Percentiles rank a stretch among this genome's conserved stretches.
Conservation (phyloP, 2,329 filamentous ascomycete species). For the Raffaelea arxii region DNA sequence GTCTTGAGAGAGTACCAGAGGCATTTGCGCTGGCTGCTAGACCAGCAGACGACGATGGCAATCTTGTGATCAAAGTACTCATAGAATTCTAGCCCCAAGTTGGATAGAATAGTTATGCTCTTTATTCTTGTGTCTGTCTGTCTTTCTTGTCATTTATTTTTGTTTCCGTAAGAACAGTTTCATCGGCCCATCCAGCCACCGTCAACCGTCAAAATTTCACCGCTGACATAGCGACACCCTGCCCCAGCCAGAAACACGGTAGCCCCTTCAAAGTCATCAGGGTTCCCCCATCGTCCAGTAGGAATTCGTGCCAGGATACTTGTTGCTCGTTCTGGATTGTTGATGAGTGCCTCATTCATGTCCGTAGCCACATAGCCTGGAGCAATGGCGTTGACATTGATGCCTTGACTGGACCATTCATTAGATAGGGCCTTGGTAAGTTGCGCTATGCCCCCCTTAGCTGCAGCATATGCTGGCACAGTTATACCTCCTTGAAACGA, state of each 20-base stretch:
- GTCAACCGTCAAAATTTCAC: not conserved
- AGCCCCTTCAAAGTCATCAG: not conserved
- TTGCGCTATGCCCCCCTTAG: not conserved
- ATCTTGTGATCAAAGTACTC: constrained; percentile 67
- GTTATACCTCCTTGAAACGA: not conserved
- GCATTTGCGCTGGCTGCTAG: constrained; percentile 66
- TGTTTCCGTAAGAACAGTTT: too few relatives aligned
- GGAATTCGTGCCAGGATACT: not conserved
- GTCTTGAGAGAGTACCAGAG: constrained; percentile 50
- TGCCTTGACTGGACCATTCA: not conserved
- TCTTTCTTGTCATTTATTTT: too few relatives aligned
- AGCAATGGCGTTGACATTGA: not conserved
- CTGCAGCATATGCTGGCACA: not conserved
- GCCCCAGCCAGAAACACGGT: not conserved
- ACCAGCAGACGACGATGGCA: constrained; percentile 59
- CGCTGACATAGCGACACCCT: not conserved
- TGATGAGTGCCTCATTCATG: not conserved
- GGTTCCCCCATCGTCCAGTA: not conserved
- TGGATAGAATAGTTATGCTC: too few relatives aligned
- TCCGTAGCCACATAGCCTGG: not conserved
- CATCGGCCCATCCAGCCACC: not conserved
- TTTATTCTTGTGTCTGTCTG: too few relatives aligned
- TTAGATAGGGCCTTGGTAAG: not conserved
- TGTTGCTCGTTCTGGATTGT: not conserved
- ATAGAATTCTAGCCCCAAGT: constrained; percentile 28